phyloP scores from a whole-genome alignment of 257 asterid species.

The Euphrasia confusa region DNA sequence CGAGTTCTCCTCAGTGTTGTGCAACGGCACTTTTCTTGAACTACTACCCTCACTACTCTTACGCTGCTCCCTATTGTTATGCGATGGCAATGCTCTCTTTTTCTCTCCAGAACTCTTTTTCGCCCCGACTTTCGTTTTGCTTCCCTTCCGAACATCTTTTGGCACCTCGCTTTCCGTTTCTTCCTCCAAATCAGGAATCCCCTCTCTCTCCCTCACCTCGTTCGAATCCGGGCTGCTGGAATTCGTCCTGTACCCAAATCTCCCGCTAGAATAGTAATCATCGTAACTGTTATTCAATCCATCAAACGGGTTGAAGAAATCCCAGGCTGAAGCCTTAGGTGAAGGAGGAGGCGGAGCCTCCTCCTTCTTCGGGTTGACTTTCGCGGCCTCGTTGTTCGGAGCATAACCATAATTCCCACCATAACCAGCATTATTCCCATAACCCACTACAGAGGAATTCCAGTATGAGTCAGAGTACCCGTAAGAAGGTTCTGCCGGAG shows the following conservation, averaged over 20 bases:
- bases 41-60: constrained; percentile 26
- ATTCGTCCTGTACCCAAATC: constrained; percentile 43
- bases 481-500: constrained; percentile 46
- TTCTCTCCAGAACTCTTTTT: constrained; percentile 32
- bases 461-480: constrained; percentile 62
- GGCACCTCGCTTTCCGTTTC: constrained; percentile 72
- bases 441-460: constrained; percentile 29
- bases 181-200: constrained; percentile 98
- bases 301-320: constrained; percentile 71
- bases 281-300: constrained; percentile 40
- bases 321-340: constrained; percentile 77
- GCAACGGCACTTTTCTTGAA: constrained; percentile 33
- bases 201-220: constrained; percentile 93
- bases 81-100: constrained; percentile 25
- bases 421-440: constrained; percentile 24
- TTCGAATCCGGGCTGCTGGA: constrained; percentile 83
- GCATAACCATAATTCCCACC: constrained; percentile 45
- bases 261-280: constrained; percentile 36
- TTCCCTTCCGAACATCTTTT: constrained; percentile 38
- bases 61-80: constrained; percentile 18
- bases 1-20: constrained; percentile 26
- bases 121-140: constrained; percentile 29
- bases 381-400: constrained; percentile 31
- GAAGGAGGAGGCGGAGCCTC: constrained; percentile 88
- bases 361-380: constrained; percentile 38